phyloP scores from a whole-genome alignment of 345 rosid genomes.

The Adansonia digitata region DNA sequence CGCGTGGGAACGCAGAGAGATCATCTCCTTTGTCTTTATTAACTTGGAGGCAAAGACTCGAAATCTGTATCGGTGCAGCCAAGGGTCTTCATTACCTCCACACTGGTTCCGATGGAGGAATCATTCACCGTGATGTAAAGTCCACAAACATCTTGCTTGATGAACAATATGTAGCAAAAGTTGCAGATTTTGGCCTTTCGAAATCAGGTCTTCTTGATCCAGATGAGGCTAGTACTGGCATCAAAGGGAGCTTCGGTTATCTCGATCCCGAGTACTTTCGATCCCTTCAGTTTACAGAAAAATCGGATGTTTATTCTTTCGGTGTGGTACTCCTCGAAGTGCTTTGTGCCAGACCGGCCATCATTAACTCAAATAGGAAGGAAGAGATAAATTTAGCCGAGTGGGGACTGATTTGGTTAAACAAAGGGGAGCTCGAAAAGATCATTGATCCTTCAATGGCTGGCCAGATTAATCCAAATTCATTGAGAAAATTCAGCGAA shows the following conservation, averaged over 20 bases:
- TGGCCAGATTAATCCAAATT: slow-evolving; percentile 31
- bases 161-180: slow-evolving; percentile 39
- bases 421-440: slow-evolving; percentile 31
- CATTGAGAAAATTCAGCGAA: slow-evolving; percentile 44
- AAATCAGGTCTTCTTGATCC: slow-evolving; percentile 28
- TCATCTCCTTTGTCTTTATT: slow-evolving; percentile 29
- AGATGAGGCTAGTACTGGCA: slow-evolving; percentile 31
- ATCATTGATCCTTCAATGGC: slow-evolving; percentile 36
- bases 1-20: not conserved
- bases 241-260: slow-evolving; percentile 54
- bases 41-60: slow-evolving; percentile 50
- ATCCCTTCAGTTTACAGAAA: slow-evolving; percentile 41
- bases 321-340: slow-evolving; percentile 55
- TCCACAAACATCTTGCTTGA: slow-evolving; percentile 56
- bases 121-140: slow-evolving; percentile 56
- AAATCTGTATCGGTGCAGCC: slow-evolving; percentile 59
- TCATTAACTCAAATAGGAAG: slow-evolving; percentile 24
- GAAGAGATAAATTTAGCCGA: slow-evolving; percentile 49
- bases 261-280: slow-evolving; percentile 51
- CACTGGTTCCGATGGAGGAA: slow-evolving; percentile 29
- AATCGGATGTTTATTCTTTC: slow-evolving; percentile 54
- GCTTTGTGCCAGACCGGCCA: slow-evolving; percentile 46
- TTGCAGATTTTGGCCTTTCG: slow-evolving; percentile 60
- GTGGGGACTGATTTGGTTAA: slow-evolving; percentile 34
- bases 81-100: slow-evolving; percentile 52